Evolutionary conservation across 2,329 filamentous ascomycete species (phyloP), one percentile per base, ranked within the genome.

Genomic region (Colletotrichum cereale): DNA sequence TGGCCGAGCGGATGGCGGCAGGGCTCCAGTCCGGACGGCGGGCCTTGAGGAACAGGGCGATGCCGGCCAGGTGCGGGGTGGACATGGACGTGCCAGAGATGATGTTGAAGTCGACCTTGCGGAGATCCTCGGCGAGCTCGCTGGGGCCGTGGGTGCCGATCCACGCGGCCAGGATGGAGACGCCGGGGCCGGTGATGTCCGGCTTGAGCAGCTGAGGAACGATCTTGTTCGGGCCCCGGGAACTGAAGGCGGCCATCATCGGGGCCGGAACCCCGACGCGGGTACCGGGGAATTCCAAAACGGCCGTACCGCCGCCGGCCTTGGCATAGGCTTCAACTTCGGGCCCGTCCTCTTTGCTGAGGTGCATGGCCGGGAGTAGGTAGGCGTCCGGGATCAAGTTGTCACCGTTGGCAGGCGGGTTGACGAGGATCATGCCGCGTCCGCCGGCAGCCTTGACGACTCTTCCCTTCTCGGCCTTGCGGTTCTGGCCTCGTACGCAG

Each of bases 11-110:
- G 29, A 74, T 36, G 2, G 44, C 71, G 4, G 71, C 66, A 11
- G 56, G 40, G 24, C 66, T 73, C 73, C 73, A 74, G 3, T 42
- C 53, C 7, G 73, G 73, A 10, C 67, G 66, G 4, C 62, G 50
- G 24, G 71, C 73, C 67, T 73, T 67, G 44, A 74, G 58, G 31
- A 61, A 73, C 10, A 71, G 48, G 5, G 67, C 73, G 1, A 73
- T 40, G 16, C 73, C 73, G 38, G 62, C 67, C 42, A 74, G n/a
- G 62, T 74, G 73, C n/a, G 71, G 71, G 31, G 71, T 73, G 2
- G 71, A 66, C 73, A 74, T 74, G 18, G 66, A 71, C 4, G 73
- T 74, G 7, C 73, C 73, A 1, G 73, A 74, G 42, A 71, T 61
- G 55, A 74, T 16, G 50, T 73, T 73, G 63, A 57, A 71, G 10